Evolutionary conservation across 768 basidiomycete species (phyloP).

Genomic region (Kwoniella europaea): DNA sequence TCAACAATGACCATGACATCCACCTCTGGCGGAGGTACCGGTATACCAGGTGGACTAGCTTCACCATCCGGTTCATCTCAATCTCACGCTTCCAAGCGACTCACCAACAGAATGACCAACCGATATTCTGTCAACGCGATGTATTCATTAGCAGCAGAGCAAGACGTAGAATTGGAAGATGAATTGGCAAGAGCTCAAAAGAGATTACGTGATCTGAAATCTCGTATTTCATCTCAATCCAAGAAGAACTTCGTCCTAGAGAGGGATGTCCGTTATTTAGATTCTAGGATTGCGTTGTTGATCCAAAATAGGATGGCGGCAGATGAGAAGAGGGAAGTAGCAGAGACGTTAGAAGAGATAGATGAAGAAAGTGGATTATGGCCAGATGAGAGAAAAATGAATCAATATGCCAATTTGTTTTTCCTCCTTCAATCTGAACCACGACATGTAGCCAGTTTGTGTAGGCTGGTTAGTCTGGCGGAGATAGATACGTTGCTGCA

Average conservation of each 20-base stretch:
- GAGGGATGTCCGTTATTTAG: slow-evolving; percentile 96
- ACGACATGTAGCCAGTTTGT: slow-evolving; percentile 92
- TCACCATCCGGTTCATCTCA: slow-evolving; percentile 24
- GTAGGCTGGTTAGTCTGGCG: slow-evolving; percentile 90
- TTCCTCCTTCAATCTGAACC: slow-evolving; percentile 98
- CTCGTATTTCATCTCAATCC: slow-evolving; percentile 94
- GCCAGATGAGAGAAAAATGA: slow-evolving; percentile 87
- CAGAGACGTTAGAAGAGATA: slow-evolving; percentile 91
- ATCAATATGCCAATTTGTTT: slow-evolving; percentile 96
- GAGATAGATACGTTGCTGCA: slow-evolving; percentile 99
- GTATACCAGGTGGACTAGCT: slow-evolving; percentile 13
- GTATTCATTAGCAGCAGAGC: slow-evolving; percentile 97
- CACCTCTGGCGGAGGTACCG: neutral
- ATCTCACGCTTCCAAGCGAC: slow-evolving; percentile 22
- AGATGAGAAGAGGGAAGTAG: slow-evolving; percentile 97
- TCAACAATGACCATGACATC: slow-evolving; percentile 33
- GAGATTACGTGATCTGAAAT: slow-evolving; percentile 91
- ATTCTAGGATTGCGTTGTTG: slow-evolving; percentile 92
- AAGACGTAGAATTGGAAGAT: slow-evolving; percentile 97
- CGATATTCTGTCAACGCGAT: slow-evolving; percentile 94
- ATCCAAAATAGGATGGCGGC: slow-evolving; percentile 98
- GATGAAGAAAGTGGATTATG: slow-evolving; percentile 79
- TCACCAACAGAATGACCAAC: slow-evolving; percentile 83
- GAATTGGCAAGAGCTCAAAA: slow-evolving; percentile 98
- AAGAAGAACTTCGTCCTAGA: slow-evolving; percentile 99